phyloP scores from a whole-genome alignment of 2,329 filamentous ascomycete species.

The Paracamarosporium sp. region DNA sequence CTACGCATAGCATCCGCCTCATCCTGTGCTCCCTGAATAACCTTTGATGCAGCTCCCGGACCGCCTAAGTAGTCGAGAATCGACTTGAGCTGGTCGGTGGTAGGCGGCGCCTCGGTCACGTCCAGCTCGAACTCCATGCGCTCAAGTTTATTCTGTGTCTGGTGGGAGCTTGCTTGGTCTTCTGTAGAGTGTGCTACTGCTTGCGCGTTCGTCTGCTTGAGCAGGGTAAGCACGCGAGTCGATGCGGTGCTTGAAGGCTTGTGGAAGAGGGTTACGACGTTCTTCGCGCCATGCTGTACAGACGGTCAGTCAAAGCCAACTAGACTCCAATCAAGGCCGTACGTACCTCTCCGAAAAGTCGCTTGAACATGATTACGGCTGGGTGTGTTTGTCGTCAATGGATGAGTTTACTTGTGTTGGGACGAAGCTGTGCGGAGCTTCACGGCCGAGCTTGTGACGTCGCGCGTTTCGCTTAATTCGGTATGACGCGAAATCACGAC shows the following conservation, averaged over 20 bases:
- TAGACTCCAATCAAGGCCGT: conserved; percentile 45
- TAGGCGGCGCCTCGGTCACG: conserved; percentile 80
- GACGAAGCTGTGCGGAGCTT: not conserved
- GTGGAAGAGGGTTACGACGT: conserved; percentile 97
- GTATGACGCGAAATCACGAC: not conserved
- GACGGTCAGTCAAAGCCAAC: conserved; percentile 43
- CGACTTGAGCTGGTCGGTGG: conserved; percentile 79
- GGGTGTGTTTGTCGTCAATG: not conserved
- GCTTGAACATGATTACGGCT: conserved; percentile 10
- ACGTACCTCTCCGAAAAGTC: conserved; percentile 11
- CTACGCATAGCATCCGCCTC: conserved; percentile 80
- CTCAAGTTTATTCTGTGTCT: conserved; percentile 64
- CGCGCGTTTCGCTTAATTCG: not conserved
- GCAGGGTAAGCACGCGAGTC: conserved; percentile 72
- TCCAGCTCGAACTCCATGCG: conserved; percentile 83
- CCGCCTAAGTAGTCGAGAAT: conserved; percentile 82
- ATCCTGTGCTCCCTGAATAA: conserved; percentile 77
- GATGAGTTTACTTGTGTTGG: not conserved
- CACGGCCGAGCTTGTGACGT: conserved; percentile 3
- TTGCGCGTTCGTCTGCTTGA: conserved; percentile 80
- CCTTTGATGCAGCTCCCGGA: conserved; percentile 61
- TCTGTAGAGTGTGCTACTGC: conserved; percentile 72
- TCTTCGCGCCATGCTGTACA: conserved; percentile 58
- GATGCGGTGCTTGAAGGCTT: conserved; percentile 77
- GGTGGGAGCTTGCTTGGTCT: conserved; percentile 75